Evolutionary conservation across 192 early-diverging fungal species (phyloP).

Genomic region (Dissophora ornata): DNA sequence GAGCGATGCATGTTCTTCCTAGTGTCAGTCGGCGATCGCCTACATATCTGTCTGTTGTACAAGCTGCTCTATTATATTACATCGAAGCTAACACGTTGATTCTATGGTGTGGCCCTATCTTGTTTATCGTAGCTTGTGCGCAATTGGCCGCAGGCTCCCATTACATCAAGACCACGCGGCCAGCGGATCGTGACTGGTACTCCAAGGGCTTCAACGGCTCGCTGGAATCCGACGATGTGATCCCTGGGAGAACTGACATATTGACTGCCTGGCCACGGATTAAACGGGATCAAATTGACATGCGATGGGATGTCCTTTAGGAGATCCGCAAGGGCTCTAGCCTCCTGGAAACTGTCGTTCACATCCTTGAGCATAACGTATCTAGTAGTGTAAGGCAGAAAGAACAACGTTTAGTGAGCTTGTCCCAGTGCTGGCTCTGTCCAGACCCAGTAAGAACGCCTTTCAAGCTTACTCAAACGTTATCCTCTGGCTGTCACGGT

Average conservation of each 20-base stretch:
- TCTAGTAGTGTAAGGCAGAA: constrained; percentile 23
- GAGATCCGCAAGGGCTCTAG: constrained; percentile 71
- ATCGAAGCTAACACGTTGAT: too few species aligned
- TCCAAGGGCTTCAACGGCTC: constrained; percentile 58
- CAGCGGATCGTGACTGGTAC: constrained; percentile 71
- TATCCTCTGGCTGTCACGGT: constrained; percentile 68
- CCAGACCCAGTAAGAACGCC: too few species aligned
- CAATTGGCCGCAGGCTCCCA: constrained; percentile 85
- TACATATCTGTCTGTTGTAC: too few species aligned
- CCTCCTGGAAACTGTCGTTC: constrained; percentile 81
- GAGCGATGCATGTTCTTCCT: too few species aligned
- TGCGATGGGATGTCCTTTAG: constrained; percentile 75
- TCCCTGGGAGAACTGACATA: constrained; percentile 69
- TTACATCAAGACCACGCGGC: constrained; percentile 78
- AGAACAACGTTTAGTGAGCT: not conserved
- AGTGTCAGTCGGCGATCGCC: too few species aligned
- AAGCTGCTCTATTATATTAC: too few species aligned
- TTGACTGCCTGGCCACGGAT: constrained; percentile 84
- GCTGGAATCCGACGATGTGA: constrained; percentile 68
- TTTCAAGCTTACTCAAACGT: constrained; percentile 79
- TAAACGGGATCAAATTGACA: constrained; percentile 87
- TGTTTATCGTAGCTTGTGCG: constrained; percentile 42
- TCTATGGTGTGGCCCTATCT: not conserved
- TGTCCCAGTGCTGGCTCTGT: not conserved
- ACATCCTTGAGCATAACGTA: constrained; percentile 90